Conservation (phyloP, 257 asterid genomes). For the Solanum sejunctum region DNA sequence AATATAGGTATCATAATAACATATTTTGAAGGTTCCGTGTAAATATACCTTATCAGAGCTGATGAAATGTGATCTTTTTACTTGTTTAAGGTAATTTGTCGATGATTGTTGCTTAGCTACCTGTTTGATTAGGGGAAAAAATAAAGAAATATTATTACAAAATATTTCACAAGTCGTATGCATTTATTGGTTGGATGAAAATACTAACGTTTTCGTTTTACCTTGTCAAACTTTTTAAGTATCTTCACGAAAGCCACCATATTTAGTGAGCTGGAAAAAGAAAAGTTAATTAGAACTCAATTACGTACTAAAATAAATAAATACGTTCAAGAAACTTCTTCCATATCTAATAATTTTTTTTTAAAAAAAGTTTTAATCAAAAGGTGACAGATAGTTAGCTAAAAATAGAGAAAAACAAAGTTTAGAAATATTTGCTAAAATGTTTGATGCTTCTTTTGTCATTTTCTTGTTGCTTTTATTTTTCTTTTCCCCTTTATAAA, state of each 20-base stretch:
- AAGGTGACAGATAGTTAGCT: background rate
- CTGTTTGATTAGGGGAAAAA: conserved; percentile 12
- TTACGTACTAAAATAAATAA: background rate
- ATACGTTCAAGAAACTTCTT: conserved; percentile 1
- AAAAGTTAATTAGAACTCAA: background rate
- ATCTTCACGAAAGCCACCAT: conserved; percentile 90
- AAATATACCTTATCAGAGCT: conserved; percentile 75
- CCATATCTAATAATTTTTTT: background rate
- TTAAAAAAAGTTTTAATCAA: background rate
- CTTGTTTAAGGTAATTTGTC: conserved; percentile 54
- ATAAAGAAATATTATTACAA: background rate
- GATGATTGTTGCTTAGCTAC: conserved; percentile 67
- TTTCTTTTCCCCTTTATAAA: background rate
- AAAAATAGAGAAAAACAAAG: background rate
- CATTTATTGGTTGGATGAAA: background rate
- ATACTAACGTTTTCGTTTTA: background rate
- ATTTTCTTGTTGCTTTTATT: background rate
- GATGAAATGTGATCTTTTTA: conserved; percentile 69
- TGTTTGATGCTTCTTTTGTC: background rate
- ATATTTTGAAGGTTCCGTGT: background rate
- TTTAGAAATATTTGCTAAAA: background rate
- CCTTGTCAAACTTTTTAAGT: conserved; percentile 94
- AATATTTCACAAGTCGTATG: background rate
- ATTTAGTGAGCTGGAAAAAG: conserved; percentile 59
- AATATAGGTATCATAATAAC: background rate